Base-by-base conservation (phyloP, 345 rosid genomes). In the Cardamine chenopodiifolia region DNA sequence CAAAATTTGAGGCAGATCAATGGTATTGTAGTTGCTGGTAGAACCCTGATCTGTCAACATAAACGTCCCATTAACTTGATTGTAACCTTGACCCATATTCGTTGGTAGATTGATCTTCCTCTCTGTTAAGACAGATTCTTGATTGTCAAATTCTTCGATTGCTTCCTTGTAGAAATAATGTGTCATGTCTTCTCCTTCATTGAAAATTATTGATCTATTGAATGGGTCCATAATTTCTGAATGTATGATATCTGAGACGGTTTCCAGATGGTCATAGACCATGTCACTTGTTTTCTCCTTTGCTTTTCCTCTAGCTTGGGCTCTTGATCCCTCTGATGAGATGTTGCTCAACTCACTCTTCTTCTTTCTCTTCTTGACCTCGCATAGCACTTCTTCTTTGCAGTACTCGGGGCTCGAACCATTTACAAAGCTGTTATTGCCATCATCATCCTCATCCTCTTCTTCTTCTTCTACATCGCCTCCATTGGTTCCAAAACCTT, bases 261-360 rank as follows among this genome's bases (percentile, higher is more conserved):
- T 79, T 60, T 76, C 74, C 8, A 34, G 68, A 42, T 66, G 66
- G 2, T 60, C 75, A 63, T 62, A 66, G 75, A 82, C 37, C 62
- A 83, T 81, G 52, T 81, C 85, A 75, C 73, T 72, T 28, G 85
- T 75, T 71, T 82, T 80, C 66, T 86, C 79, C 63, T 86, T 90
- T 62, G 89, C 87, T 70, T 89, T 86, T 63, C 83, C 90, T 63
- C 84, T 92, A 57, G 89, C 82, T 72, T 74, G 86, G 7, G 74
- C 80, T 67, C 90, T 86, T 20, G 81, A 78, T 34, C 78, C 84
- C 55, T 84, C 80, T 3, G 76, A 62, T 39, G 73, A 57, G 37
- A 48, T 53, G 78, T 19, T 52, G 17, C 39, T 57, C 31, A 68
- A 12, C 14, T 57, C 82, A 58, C 58, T 79, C 54, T 60, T 69